phyloP scores from a whole-genome alignment of 257 asterid genomes.

The Misopates orontium region DNA sequence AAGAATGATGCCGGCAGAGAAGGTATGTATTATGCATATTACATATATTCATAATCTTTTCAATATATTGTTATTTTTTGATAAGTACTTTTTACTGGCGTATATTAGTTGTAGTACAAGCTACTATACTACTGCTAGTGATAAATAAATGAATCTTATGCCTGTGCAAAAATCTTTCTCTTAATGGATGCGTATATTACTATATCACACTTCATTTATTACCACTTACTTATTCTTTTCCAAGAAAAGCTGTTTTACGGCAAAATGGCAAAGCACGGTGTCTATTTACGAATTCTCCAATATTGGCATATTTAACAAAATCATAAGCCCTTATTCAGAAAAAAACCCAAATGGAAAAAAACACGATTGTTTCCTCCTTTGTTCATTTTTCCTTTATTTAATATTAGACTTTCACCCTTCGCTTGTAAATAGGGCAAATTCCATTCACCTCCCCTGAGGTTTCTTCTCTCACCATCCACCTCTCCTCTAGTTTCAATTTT shows the following conservation, averaged over 20 bases:
- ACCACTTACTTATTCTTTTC: constrained; percentile 29
- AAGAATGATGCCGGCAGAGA: constrained; percentile 51
- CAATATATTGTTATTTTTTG: not conserved
- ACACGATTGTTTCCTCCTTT: not conserved
- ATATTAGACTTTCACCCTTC: too few relatives aligned
- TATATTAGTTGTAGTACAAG: too few relatives aligned
- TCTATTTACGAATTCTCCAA: too few relatives aligned
- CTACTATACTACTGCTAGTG: too few relatives aligned
- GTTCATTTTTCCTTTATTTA: not conserved
- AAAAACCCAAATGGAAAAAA: too few relatives aligned
- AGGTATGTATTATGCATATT: constrained; percentile 36
- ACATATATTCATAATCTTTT: not conserved
- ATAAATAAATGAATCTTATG: too few relatives aligned
- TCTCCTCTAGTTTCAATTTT: too few relatives aligned
- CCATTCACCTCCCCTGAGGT: too few relatives aligned
- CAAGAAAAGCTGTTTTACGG: constrained; percentile 21
- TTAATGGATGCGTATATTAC: not conserved
- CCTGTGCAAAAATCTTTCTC: not conserved
- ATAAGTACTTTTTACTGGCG: too few relatives aligned
- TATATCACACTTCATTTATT: constrained; percentile 39
- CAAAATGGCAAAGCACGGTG: constrained; percentile 11
- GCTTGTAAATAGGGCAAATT: too few relatives aligned
- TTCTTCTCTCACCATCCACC: too few relatives aligned
- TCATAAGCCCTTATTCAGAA: not conserved
- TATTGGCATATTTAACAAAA: constrained; percentile 40